These are phyloP conservation scores for Xanthoceras sorbifolium DNA, from an alignment of 345 rosid species.

Conservation along the genomic window DNA sequence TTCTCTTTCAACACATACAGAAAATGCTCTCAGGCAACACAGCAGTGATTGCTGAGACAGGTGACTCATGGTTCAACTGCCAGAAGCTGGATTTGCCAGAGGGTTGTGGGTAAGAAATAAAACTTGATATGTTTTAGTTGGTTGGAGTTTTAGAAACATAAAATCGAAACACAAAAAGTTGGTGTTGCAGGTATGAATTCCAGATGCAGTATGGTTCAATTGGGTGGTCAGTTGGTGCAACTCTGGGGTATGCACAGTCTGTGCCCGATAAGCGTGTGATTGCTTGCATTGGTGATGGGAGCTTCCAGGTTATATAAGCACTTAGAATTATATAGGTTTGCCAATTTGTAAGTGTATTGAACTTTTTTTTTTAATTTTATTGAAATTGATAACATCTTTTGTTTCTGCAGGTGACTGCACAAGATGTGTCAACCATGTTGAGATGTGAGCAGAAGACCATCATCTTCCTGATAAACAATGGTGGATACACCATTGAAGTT, in stretches of 20 bases:
- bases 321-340: background rate
- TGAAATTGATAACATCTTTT: background rate
- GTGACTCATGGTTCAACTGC: constrained; percentile 43
- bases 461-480: constrained; percentile 40
- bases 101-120: constrained; percentile 39
- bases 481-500: constrained; percentile 42
- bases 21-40: constrained; percentile 31
- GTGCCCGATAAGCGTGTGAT: constrained; percentile 56
- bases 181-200: constrained; percentile 47
- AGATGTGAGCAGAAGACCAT: constrained; percentile 35
- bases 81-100: constrained; percentile 39
- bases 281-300: constrained; percentile 61
- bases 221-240: constrained; percentile 66
- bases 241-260: constrained; percentile 60
- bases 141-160: background rate
- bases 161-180: constrained; percentile 9
- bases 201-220: constrained; percentile 66
- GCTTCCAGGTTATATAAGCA: constrained; percentile 47
- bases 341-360: background rate
- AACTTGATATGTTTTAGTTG: background rate
- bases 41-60: constrained; percentile 42
- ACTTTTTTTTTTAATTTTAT: background rate
- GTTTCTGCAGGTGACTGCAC: constrained; percentile 34
- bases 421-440: constrained; percentile 46
- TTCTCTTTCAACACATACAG: constrained; percentile 34